Evolutionary conservation across 2,329 filamentous ascomycete species (phyloP).

Genomic region (Diaporthe sp.): DNA sequence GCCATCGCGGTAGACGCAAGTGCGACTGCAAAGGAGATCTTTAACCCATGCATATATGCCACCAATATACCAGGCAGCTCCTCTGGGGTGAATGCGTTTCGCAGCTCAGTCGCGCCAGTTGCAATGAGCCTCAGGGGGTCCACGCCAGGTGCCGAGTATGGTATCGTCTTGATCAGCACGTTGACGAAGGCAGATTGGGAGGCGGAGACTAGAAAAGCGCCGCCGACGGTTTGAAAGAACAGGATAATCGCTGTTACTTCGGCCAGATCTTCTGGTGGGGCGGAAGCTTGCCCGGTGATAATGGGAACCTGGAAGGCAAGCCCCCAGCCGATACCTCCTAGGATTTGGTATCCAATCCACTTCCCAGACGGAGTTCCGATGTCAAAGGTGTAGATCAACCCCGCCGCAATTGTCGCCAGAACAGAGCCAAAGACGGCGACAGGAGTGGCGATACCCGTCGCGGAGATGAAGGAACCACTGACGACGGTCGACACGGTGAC

Average conservation of each 20-base stretch:
- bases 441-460: conserved; percentile 49
- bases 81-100: conserved; percentile 58
- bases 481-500: conserved; percentile 54
- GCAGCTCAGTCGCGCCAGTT: conserved; percentile 64
- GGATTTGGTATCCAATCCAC: conserved; percentile 64
- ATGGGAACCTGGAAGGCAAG: conserved; percentile 60
- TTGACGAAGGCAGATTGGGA: conserved; percentile 57
- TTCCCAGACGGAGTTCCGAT: conserved; percentile 48
- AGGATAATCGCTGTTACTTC: conserved; percentile 56
- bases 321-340: conserved; percentile 61
- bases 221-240: conserved; percentile 60
- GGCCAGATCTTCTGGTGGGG: conserved; percentile 52
- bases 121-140: conserved; percentile 48
- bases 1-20: conserved; percentile 27
- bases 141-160: conserved; percentile 47
- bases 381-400: conserved; percentile 55
- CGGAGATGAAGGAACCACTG: conserved; percentile 51
- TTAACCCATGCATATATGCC: conserved; percentile 63
- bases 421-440: conserved; percentile 55
- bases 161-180: conserved; percentile 49
- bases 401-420: conserved; percentile 52
- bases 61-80: conserved; percentile 63
- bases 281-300: conserved; percentile 52
- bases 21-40: conserved; percentile 32
- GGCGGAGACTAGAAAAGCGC: conserved; percentile 61